Evolutionary conservation across 371 early-diverging fungal species (phyloP).

Genomic region (Lichtheimia hyalospora): DNA sequence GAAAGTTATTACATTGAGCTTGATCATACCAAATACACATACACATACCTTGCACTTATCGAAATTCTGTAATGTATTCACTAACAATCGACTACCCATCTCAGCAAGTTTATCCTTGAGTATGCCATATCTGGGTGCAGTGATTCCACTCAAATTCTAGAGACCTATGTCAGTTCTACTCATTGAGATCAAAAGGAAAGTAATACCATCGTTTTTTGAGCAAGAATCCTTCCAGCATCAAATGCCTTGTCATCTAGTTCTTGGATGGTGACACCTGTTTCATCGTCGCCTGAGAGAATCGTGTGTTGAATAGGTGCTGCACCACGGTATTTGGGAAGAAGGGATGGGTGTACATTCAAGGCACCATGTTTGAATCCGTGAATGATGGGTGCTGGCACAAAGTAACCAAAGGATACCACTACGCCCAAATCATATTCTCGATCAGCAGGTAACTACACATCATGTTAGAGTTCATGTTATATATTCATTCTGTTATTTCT

Average conservation of each 20-base stretch:
- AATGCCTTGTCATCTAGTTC: constrained; percentile 75
- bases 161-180: neutral
- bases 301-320: constrained; percentile 91
- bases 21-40: neutral
- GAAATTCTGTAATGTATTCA: constrained; percentile 64
- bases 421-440: constrained; percentile 75
- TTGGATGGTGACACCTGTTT: constrained; percentile 88
- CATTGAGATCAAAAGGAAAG: neutral
- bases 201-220: constrained; percentile 57
- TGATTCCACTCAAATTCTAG: constrained; percentile 3
- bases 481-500: neutral
- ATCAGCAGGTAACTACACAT: constrained; percentile 22
- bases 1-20: neutral
- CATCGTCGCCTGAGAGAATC: constrained; percentile 72
- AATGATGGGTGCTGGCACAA: constrained; percentile 77
- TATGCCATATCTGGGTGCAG: constrained; percentile 21
- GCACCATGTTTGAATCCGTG: constrained; percentile 67
- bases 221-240: constrained; percentile 86
- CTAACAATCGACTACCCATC: constrained; percentile 65
- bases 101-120: constrained; percentile 49
- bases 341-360: constrained; percentile 87
- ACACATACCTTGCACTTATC: constrained; percentile 45
- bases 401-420: constrained; percentile 92
- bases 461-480: constrained; percentile 2
- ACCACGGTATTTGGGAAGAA: constrained; percentile 89